These are phyloP conservation scores for Helianthus tuberosus DNA, from an alignment of 129 eudicot species.

Conservation along the genomic window DNA sequence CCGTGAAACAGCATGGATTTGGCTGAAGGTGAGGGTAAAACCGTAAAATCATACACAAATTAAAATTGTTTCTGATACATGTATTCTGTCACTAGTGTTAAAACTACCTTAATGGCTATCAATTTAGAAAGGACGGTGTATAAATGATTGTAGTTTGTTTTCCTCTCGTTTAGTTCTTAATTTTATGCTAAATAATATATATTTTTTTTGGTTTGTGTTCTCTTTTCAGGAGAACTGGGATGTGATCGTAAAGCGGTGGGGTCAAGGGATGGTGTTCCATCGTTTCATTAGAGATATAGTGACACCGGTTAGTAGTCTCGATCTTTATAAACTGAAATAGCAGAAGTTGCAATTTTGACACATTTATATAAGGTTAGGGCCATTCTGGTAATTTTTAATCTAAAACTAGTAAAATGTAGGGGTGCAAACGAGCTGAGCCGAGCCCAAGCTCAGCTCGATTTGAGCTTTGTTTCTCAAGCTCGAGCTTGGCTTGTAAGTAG, in stretches of 20 bases:
- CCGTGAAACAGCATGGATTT: constrained; percentile 51
- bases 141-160: not conserved
- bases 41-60: not conserved
- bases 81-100: not conserved
- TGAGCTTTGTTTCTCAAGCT: no score
- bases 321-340: not conserved
- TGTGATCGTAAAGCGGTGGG: constrained; percentile 38
- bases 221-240: constrained; percentile 57
- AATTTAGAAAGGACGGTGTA: not conserved
- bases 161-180: not conserved
- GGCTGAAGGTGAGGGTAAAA: constrained; percentile 45
- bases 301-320: constrained; percentile 40
- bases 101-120: not conserved
- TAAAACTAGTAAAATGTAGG: not conserved
- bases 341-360: not conserved
- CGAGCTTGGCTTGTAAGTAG: no score
- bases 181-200: not conserved
- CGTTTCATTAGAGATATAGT: constrained; percentile 44
- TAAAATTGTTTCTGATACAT: not conserved
- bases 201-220: not conserved
- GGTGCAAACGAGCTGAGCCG: no score
- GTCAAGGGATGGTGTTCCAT: constrained; percentile 47
- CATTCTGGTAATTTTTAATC: not conserved
- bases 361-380: not conserved
- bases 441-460: no score